phyloP scores from a whole-genome alignment of 1,284 basidiomycete genomes.

The Pseudozyma thailandica region DNA sequence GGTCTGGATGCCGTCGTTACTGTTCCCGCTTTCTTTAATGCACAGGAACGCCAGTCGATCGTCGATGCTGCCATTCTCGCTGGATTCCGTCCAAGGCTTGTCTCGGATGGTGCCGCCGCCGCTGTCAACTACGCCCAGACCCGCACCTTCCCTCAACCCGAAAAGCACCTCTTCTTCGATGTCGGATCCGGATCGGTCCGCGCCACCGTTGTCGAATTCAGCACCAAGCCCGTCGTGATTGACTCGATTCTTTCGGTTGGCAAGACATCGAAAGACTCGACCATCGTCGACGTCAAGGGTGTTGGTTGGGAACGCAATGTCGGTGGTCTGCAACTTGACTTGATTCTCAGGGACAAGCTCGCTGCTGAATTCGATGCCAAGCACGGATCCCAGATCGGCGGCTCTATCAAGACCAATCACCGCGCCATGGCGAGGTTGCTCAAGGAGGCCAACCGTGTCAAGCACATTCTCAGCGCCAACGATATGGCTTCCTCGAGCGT shows the following conservation, averaged over 20 bases:
- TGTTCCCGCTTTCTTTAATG: conserved; percentile 65
- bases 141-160: conserved; percentile 76
- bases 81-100: conserved; percentile 83
- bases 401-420: conserved; percentile 72
- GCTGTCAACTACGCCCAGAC: conserved; percentile 85
- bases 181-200: conserved; percentile 87
- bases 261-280: conserved; percentile 73
- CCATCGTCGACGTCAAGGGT: conserved; percentile 79
- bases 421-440: conserved; percentile 90
- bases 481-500: conserved; percentile 79
- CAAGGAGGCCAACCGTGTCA: conserved; percentile 91
- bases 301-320: conserved; percentile 82
- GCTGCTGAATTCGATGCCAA: conserved; percentile 79
- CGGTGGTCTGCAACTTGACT: conserved; percentile 85
- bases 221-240: conserved; percentile 55
- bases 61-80: conserved; percentile 89
- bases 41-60: conserved; percentile 82
- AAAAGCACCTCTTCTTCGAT: conserved; percentile 93
- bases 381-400: conserved; percentile 66
- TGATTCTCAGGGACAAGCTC: conserved; percentile 83
- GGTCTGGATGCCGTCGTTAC: conserved; percentile 66
- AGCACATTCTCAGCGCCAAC: conserved; percentile 93
- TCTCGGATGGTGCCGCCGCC: conserved; percentile 83
- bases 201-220: conserved; percentile 85
- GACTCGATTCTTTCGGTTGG: conserved; percentile 71